These are phyloP conservation scores for Boletus vermiculosoides DNA, from an alignment of 768 basidiomycete species.

Conservation along the genomic window DNA sequence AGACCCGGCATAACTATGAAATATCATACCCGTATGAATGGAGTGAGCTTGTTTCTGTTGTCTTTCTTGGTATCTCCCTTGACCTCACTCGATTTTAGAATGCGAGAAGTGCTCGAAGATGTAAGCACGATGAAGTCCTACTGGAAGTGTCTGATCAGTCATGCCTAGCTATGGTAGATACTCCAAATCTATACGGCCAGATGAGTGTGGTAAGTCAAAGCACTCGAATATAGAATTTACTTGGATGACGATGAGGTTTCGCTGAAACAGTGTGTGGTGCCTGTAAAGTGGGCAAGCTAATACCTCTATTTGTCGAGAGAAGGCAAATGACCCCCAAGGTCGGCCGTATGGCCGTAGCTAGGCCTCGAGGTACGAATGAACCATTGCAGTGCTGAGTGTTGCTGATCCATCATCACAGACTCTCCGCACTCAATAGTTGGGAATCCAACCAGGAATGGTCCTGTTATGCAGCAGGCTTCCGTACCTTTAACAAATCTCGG, in stretches of 20 bases:
- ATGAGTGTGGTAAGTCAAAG: constrained; percentile 54
- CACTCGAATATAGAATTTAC: background rate
- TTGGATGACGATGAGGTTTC: background rate
- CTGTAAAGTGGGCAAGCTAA: constrained; percentile 58
- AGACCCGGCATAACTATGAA: constrained; percentile 76
- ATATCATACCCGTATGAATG: constrained; percentile 72
- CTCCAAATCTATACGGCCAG: constrained; percentile 67
- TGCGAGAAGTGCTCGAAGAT: constrained; percentile 63
- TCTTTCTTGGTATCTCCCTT: background rate
- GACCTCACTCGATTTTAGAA: constrained; percentile 38
- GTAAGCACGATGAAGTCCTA: constrained; percentile 36
- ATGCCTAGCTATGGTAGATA: constrained; percentile 64
- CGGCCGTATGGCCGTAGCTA: constrained; percentile 45
- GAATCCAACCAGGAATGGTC: background rate
- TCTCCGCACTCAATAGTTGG: constrained; percentile 10
- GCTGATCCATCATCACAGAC: constrained; percentile 10
- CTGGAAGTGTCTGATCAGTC: constrained; percentile 4
- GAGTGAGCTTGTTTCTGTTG: constrained; percentile 44
- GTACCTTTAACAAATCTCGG: background rate
- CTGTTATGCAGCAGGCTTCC: background rate
- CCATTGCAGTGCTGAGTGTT: background rate
- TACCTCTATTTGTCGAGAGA: constrained; percentile 52
- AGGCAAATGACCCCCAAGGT: constrained; percentile 35
- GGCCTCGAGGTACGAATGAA: constrained; percentile 41
- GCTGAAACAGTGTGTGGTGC: constrained; percentile 56